Evolutionary conservation across 2,329 filamentous ascomycete genomes (phyloP).

Genomic region (Alternaria triticina): DNA sequence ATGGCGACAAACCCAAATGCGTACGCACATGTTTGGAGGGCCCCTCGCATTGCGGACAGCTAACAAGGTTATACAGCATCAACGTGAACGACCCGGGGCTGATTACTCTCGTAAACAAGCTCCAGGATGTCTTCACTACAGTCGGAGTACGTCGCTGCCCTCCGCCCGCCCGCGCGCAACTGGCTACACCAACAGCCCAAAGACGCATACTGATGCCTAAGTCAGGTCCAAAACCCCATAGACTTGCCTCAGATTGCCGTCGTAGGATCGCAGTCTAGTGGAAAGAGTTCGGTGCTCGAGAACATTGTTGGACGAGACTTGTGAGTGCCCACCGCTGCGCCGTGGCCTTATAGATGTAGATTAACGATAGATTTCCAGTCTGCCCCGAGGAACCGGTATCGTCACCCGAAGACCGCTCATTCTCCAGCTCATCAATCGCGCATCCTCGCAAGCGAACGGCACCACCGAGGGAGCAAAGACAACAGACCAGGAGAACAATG

Average conservation of each 20-base stretch:
- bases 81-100: conserved; percentile 74
- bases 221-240: conserved; percentile 94
- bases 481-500: conserved; percentile 85
- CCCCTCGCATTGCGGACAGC: conserved; percentile 28
- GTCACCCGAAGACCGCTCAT: conserved; percentile 95
- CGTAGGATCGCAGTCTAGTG: conserved; percentile 97
- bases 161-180: not conserved
- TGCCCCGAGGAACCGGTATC: conserved; percentile 96
- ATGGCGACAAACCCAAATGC: conserved; percentile 52
- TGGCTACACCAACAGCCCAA: conserved; percentile 10
- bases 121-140: conserved; percentile 98
- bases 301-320: conserved; percentile 99
- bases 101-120: conserved; percentile 92
- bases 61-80: conserved; percentile 58
- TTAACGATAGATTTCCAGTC: conserved; percentile 59
- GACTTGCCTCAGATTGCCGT: conserved; percentile 98
- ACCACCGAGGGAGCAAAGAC: conserved; percentile 67
- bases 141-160: conserved; percentile 71
- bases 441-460: conserved; percentile 71
- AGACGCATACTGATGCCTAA: conserved; percentile 39
- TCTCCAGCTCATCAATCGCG: conserved; percentile 94
- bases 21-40: conserved; percentile 37
- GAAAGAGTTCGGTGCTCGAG: conserved; percentile 98
- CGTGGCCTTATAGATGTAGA: conserved; percentile 20
- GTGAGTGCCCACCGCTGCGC: conserved; percentile 63